phyloP scores from a whole-genome alignment of 352 stramenopile genomes.

The Globisporangium takayamanum region DNA sequence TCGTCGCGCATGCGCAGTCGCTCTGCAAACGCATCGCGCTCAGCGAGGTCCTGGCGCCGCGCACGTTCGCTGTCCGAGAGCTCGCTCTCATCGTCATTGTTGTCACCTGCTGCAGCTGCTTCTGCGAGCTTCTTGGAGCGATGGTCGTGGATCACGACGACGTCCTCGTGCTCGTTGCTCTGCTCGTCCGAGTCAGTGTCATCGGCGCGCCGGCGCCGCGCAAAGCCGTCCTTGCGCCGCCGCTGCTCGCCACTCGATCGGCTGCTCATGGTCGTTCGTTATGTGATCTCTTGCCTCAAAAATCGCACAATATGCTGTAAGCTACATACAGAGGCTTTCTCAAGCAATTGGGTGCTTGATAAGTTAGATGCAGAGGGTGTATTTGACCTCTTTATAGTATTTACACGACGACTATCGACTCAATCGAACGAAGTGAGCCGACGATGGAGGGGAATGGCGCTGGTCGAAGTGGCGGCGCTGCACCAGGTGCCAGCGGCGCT shows the following conservation, averaged over 20 bases:
- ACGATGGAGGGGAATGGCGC: no score
- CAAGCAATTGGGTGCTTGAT: background rate
- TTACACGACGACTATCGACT: no score
- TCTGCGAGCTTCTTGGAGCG: constrained; percentile 34
- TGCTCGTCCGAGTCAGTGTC: background rate
- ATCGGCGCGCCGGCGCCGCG: constrained; percentile 8
- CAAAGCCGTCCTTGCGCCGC: constrained; percentile 12
- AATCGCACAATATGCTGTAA: background rate
- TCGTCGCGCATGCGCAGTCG: constrained; percentile 72
- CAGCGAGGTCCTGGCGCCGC: constrained; percentile 50
- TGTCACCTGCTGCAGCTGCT: constrained; percentile 12
- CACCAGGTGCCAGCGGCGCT: background rate
- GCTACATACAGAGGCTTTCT: background rate
- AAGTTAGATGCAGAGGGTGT: no score
- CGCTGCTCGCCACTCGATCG: constrained; percentile 9
- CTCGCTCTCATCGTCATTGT: constrained; percentile 1
- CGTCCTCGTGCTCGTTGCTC: constrained; percentile 11
- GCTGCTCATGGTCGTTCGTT: constrained; percentile 6
- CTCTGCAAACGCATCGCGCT: constrained; percentile 81
- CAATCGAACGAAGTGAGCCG: no score
- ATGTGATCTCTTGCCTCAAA: background rate
- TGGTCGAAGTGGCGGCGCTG: no score
- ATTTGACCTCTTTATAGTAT: no score
- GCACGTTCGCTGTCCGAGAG: constrained; percentile 37
- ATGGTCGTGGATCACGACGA: constrained; percentile 36